Conservation (phyloP, 1,284 basidiomycete species). For the Sanguinoderma infundibulare region DNA sequence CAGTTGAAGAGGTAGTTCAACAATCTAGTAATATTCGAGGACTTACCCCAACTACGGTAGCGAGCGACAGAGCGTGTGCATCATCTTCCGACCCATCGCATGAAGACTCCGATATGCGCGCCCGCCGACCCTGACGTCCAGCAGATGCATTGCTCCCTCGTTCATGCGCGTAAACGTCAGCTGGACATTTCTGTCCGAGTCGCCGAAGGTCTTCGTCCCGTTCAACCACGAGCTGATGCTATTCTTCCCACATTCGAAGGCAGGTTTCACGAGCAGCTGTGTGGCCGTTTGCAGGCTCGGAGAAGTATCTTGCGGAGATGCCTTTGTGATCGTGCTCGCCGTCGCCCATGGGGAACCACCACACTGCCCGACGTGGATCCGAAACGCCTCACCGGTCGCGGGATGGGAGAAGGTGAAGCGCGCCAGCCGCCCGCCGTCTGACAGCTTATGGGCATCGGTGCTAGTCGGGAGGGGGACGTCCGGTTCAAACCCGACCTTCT, state of each 20-base stretch:
- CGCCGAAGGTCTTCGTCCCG: conserved; percentile 13
- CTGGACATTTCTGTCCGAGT: conserved; percentile 16
- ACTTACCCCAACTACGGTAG: not conserved
- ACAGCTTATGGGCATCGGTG: conserved; percentile 1
- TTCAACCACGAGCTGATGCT: conserved; percentile 8
- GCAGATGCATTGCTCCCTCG: conserved; percentile 5
- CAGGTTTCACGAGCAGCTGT: not conserved
- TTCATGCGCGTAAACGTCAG: conserved; percentile 19
- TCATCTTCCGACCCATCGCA: not conserved
- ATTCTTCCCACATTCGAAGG: not conserved
- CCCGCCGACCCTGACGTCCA: conserved; percentile 20
- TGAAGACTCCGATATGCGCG: not conserved
- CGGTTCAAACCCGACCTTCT: conserved; percentile 16
- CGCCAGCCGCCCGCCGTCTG: not conserved
- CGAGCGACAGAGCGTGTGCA: not conserved
- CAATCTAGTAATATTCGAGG: not conserved
- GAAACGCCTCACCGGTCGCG: conserved; percentile 6
- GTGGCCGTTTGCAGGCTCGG: not conserved
- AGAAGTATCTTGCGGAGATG: not conserved
- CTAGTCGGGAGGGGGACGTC: not conserved
- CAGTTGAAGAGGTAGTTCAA: not conserved
- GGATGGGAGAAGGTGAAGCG: conserved; percentile 15
- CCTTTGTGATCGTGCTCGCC: not conserved
- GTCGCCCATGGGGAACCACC: conserved; percentile 16
- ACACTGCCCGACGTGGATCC: conserved; percentile 16